A percentile compares a stretch with the other conserved stretches of the same genome.
Evolutionary conservation across 345 rosid species (phyloP).

Genomic region (Syzygium grande): DNA sequence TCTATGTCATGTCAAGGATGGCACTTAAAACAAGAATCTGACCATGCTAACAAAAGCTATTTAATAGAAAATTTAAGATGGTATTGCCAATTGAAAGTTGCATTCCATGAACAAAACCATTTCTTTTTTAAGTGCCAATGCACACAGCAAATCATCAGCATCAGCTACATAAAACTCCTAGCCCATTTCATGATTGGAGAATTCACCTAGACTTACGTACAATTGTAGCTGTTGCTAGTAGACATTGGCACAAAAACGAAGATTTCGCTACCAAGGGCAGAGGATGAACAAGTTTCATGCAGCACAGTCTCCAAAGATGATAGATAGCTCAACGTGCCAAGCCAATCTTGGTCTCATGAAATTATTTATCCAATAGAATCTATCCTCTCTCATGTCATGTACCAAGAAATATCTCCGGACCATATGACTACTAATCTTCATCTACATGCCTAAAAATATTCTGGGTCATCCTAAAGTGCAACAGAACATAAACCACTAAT

Average conservation of each 20-base stretch:
- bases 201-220: neutral
- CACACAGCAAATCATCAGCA: neutral
- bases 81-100: neutral
- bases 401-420: neutral
- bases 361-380: neutral
- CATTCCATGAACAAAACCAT: neutral
- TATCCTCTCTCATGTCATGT: neutral
- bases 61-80: neutral
- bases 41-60: neutral
- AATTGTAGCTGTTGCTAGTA: neutral
- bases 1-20: neutral
- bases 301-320: neutral
- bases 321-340: neutral
- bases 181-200: neutral
- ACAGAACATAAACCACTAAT: neutral
- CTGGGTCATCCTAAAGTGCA: neutral
- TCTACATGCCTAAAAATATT: neutral
- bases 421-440: neutral
- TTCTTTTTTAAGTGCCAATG: neutral
- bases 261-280: neutral
- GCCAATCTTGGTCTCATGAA: neutral
- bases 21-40: neutral
- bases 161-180: neutral
- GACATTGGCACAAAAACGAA: neutral
- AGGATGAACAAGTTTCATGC: neutral